phyloP scores from a whole-genome alignment of 1,139 yeast genomes.

The Casaregolazyma lundiana region DNA sequence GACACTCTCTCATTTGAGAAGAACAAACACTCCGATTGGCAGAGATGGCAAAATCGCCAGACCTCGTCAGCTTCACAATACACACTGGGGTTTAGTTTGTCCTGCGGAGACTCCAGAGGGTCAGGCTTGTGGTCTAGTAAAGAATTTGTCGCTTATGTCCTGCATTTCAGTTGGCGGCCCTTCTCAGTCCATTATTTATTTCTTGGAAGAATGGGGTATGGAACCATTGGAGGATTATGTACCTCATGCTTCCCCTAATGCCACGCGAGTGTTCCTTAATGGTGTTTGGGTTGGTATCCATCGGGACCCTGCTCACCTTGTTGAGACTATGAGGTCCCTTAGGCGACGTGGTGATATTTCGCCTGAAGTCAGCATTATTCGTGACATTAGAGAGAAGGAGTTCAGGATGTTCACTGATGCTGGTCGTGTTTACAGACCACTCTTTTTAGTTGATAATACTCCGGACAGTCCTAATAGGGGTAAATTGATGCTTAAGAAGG shows the following conservation, averaged over 20 bases:
- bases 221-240: slow-evolving; percentile 95
- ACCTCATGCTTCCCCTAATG: slow-evolving; percentile 86
- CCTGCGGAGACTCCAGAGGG: slow-evolving; percentile 99
- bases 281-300: slow-evolving; percentile 99
- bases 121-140: slow-evolving; percentile 98
- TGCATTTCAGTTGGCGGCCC: slow-evolving; percentile 97
- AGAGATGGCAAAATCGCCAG: slow-evolving; percentile 39
- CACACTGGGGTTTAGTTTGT: slow-evolving; percentile 99
- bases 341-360: slow-evolving; percentile 95
- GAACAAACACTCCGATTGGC: slow-evolving; percentile 70
- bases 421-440: slow-evolving; percentile 94
- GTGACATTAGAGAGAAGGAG: slow-evolving; percentile 96
- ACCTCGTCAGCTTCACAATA: slow-evolving; percentile 88
- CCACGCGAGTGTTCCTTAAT: slow-evolving; percentile 91
- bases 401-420: slow-evolving; percentile 96
- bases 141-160: slow-evolving; percentile 91
- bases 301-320: slow-evolving; percentile 87
- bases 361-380: slow-evolving; percentile 92
- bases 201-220: slow-evolving; percentile 99
- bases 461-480: slow-evolving; percentile 67
- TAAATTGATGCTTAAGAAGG: slow-evolving; percentile 77
- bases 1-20: slow-evolving; percentile 92
- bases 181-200: slow-evolving; percentile 90
- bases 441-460: slow-evolving; percentile 83
- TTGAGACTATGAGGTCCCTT: slow-evolving; percentile 83